Percentiles rank a stretch among this genome's conserved stretches.
These are phyloP conservation scores for Saprolegnia parasitica DNA, from an alignment of 352 stramenopile genomes.

Conservation along the genomic window DNA sequence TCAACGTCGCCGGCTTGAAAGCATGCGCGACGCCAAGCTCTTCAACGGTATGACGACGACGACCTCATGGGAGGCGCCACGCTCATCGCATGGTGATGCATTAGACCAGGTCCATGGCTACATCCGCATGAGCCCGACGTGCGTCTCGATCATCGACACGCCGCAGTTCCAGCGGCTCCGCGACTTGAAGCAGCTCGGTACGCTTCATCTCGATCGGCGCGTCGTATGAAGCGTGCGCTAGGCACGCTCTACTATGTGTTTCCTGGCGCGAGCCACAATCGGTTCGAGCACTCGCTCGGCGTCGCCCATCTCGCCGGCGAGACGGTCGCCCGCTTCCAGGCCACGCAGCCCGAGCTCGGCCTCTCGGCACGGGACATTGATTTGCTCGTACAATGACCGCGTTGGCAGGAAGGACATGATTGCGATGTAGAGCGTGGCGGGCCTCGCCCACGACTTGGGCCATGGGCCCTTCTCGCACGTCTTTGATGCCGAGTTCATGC, in stretches of 20 bases:
- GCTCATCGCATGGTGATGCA: neutral
- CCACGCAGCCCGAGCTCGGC: conserved; percentile 81
- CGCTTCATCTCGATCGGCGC: conserved; percentile 41
- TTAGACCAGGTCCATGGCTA: conserved; percentile 80
- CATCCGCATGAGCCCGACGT: conserved; percentile 71
- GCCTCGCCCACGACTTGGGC: conserved; percentile 82
- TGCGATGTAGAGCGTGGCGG: conserved; percentile 52
- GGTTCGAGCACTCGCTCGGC: conserved; percentile 96
- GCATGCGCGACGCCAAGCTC: conserved; percentile 7
- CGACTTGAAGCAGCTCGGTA: conserved; percentile 92
- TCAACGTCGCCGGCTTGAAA: neutral
- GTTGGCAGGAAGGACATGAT: too few relatives aligned
- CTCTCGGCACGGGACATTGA: conserved; percentile 84
- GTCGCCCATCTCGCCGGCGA: conserved; percentile 91
- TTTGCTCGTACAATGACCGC: conserved; percentile 51
- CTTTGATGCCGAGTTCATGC: conserved; percentile 91
- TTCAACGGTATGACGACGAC: neutral
- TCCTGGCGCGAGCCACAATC: conserved; percentile 85
- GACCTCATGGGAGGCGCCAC: neutral
- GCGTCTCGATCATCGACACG: conserved; percentile 87
- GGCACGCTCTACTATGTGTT: conserved; percentile 80
- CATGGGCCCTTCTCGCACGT: conserved; percentile 96
- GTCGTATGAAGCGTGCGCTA: neutral
- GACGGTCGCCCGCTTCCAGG: conserved; percentile 78
- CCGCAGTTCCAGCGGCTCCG: conserved; percentile 93